Conservation (phyloP, 352 stramenopile species). For the Globisporangium paroecandrum region DNA sequence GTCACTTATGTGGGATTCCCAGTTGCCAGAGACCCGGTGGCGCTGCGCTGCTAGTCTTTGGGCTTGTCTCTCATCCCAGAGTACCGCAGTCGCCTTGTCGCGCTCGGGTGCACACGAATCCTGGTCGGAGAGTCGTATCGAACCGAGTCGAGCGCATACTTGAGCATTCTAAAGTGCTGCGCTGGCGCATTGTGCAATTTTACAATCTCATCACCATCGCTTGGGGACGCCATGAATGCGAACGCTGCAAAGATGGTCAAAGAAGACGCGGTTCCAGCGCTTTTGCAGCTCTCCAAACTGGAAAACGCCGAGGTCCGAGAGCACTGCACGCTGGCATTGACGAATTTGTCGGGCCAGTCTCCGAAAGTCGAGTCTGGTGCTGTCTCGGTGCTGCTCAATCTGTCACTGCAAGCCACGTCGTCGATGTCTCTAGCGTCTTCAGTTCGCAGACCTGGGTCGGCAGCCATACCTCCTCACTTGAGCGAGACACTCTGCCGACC, state of each 20-base stretch:
- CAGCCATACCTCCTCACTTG: not conserved
- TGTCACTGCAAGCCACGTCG: constrained; percentile 34
- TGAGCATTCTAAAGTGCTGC: constrained; percentile 56
- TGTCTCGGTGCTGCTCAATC: constrained; percentile 50
- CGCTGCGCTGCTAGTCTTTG: constrained; percentile 55
- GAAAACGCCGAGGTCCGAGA: constrained; percentile 63
- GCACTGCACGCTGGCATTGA: constrained; percentile 64
- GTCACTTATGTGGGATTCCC: constrained; percentile 28
- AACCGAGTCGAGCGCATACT: constrained; percentile 15
- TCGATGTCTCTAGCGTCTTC: not conserved
- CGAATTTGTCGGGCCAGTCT: constrained; percentile 65
- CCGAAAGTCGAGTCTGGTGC: constrained; percentile 66
- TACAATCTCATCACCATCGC: constrained; percentile 23
- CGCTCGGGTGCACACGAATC: constrained; percentile 42
- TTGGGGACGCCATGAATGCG: constrained; percentile 15
- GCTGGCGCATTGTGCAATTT: constrained; percentile 61
- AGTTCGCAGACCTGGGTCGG: not conserved
- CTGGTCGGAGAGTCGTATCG: constrained; percentile 43
- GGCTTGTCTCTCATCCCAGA: constrained; percentile 44
- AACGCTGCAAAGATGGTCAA: constrained; percentile 62
- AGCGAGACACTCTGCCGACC: constrained; percentile 28
- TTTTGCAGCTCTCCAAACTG: constrained; percentile 59
- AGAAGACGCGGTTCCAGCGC: constrained; percentile 54
- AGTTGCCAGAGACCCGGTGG: constrained; percentile 56
- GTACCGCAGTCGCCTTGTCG: constrained; percentile 42